A percentile compares a stretch with the other conserved stretches of the same genome.
Evolutionary conservation across 345 rosid genomes (phyloP).

Genomic region (Brassica cretica): DNA sequence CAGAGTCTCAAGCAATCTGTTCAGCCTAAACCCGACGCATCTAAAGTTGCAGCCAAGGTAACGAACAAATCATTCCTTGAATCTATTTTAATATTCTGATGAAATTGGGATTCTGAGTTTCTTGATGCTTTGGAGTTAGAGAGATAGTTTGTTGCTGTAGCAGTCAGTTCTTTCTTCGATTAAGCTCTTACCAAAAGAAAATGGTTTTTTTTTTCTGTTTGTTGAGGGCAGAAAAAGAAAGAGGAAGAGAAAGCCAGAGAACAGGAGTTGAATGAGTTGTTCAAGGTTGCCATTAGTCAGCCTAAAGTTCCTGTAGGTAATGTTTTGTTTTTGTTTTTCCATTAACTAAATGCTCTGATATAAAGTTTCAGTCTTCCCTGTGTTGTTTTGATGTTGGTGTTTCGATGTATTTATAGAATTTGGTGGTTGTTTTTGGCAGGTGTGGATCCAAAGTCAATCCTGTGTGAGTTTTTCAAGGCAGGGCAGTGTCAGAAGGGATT

Average conservation of each 20-base stretch:
- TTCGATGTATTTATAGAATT: not conserved
- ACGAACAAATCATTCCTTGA: not conserved
- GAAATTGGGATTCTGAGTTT: not conserved
- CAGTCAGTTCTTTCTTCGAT: not conserved
- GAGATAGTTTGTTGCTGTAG: not conserved
- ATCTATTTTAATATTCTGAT: not conserved
- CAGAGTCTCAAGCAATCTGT: slow-evolving; percentile 78
- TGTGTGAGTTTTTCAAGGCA: slow-evolving; percentile 84
- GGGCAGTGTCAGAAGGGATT: slow-evolving; percentile 92
- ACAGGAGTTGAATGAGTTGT: slow-evolving; percentile 88
- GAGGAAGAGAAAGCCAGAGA: slow-evolving; percentile 96
- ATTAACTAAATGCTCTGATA: not conserved
- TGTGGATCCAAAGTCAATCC: slow-evolving; percentile 93
- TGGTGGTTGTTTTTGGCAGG: slow-evolving; percentile 44
- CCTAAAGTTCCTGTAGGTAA: slow-evolving; percentile 92
- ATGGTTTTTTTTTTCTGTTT: not conserved
- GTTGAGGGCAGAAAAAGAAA: slow-evolving; percentile 78
- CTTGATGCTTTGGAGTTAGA: not conserved
- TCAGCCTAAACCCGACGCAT: slow-evolving; percentile 71
- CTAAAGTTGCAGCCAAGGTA: slow-evolving; percentile 83
- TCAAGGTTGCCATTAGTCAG: slow-evolving; percentile 90
- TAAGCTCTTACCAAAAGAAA: slow-evolving; percentile 6
- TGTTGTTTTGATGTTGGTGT: not conserved
- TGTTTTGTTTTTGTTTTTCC: not conserved
- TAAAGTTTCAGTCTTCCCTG: not conserved